Conservation (phyloP, 371 early-diverging fungal species). For the Circinella umbellata region DNA sequence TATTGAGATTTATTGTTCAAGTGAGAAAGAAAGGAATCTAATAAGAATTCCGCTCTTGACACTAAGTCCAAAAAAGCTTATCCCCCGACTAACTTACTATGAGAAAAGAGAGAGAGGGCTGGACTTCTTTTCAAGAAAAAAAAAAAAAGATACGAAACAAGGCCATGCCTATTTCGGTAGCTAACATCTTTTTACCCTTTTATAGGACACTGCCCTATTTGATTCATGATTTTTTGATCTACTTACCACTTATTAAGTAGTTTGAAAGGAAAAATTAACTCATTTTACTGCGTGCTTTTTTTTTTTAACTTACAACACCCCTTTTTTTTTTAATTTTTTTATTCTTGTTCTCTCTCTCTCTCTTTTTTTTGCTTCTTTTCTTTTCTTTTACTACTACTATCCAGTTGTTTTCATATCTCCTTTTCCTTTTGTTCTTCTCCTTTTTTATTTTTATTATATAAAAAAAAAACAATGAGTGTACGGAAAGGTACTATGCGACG, state of each 20-base stretch:
- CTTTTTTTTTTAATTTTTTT: conserved; percentile 5
- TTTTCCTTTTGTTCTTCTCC: conserved; percentile 6
- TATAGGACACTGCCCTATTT: background rate
- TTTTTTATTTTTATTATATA: background rate
- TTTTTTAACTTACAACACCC: background rate
- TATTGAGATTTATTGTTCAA: no score
- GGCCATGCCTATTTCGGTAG: conserved; percentile 3
- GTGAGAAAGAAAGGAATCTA: no score
- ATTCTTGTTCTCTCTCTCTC: no score
- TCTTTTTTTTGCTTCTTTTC: conserved; percentile 9
- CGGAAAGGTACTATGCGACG: conserved; percentile 26
- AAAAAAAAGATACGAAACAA: background rate
- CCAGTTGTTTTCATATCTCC: background rate
- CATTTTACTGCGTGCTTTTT: no score
- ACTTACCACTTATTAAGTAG: background rate
- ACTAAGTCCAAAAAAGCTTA: no score
- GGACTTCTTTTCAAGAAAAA: no score
- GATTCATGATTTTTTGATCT: background rate
- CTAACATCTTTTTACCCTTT: background rate
- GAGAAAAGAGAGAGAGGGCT: no score
- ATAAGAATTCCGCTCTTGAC: no score
- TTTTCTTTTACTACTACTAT: background rate
- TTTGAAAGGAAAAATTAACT: background rate
- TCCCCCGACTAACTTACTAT: no score
- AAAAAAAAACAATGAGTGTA: conserved; percentile 6